Evolutionary conservation across 768 basidiomycete genomes (phyloP).

Genomic region (Neoboletus subvelutipes): DNA sequence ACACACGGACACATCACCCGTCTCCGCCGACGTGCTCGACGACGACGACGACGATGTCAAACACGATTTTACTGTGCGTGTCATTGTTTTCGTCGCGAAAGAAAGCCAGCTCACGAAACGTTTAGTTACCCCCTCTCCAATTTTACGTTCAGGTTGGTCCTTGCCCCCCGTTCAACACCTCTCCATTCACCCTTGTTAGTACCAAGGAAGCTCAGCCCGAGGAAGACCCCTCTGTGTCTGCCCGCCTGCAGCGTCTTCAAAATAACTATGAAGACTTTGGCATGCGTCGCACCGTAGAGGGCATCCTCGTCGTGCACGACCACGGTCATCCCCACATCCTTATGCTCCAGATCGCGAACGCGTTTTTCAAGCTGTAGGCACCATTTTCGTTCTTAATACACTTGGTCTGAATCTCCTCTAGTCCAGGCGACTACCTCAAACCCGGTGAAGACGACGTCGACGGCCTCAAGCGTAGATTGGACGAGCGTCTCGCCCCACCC

Average conservation of each 20-base stretch:
- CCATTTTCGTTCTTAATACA: not conserved
- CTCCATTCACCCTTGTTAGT: slow-evolving; percentile 40
- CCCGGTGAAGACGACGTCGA: slow-evolving; percentile 93
- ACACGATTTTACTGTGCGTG: slow-evolving; percentile 51
- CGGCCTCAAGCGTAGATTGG: slow-evolving; percentile 85
- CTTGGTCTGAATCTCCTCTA: slow-evolving; percentile 27
- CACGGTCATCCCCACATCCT: slow-evolving; percentile 97
- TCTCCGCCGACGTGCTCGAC: slow-evolving; percentile 17
- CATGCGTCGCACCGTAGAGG: slow-evolving; percentile 94
- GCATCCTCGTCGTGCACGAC: slow-evolving; percentile 77
- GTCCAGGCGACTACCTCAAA: slow-evolving; percentile 98
- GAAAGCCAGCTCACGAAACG: not conserved
- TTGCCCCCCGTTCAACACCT: slow-evolving; percentile 1
- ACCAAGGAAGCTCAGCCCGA: slow-evolving; percentile 97
- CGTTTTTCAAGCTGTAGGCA: slow-evolving; percentile 97
- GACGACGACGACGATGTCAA: slow-evolving; percentile 42
- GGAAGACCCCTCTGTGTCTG: slow-evolving; percentile 94
- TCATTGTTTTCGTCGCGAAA: not conserved
- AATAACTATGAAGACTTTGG: slow-evolving; percentile 97
- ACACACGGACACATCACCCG: not conserved
- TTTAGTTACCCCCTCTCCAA: slow-evolving; percentile 81
- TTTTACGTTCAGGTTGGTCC: slow-evolving; percentile 80
- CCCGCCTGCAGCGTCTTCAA: slow-evolving; percentile 89
- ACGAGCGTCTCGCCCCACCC: slow-evolving; percentile 85
- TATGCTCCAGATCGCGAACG: slow-evolving; percentile 97